Evolutionary conservation across 306 rosid species (phyloP).

Genomic region (Cotoneaster glaucophyllus): DNA sequence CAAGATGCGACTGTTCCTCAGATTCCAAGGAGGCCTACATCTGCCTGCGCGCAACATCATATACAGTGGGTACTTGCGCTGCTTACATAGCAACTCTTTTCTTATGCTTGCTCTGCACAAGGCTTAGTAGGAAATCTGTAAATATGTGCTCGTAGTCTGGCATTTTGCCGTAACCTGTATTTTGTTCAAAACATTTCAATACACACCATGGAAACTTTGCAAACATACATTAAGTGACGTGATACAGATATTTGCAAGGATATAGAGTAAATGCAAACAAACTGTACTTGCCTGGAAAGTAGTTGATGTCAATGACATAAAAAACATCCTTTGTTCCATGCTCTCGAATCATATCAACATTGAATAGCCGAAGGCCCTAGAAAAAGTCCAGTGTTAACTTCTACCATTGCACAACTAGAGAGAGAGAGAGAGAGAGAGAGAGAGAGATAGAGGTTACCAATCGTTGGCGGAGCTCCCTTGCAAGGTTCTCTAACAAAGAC

Average conservation of each 20-base stretch:
- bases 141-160: slow-evolving; percentile 88
- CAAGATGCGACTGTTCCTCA: background rate
- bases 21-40: background rate
- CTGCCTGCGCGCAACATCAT: slow-evolving; percentile 1
- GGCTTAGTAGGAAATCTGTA: slow-evolving; percentile 74
- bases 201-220: background rate
- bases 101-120: slow-evolving; percentile 51
- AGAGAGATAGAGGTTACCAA: slow-evolving; percentile 45
- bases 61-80: background rate
- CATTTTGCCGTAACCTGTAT: slow-evolving; percentile 82
- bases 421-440: background rate
- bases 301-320: slow-evolving; percentile 86
- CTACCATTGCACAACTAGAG: background rate
- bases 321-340: slow-evolving; percentile 52
- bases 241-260: background rate
- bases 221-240: background rate
- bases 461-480: slow-evolving; percentile 67
- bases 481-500: slow-evolving; percentile 78
- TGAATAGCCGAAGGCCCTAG: slow-evolving; percentile 82
- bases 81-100: slow-evolving; percentile 26
- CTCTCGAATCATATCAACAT: slow-evolving; percentile 77
- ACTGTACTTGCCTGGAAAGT: slow-evolving; percentile 70
- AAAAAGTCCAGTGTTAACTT: background rate
- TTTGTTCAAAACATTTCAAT: background rate
- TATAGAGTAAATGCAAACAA: background rate